Base-by-base conservation (phyloP, 2,329 filamentous ascomycete genomes). In the Trichoderma gracile region DNA sequence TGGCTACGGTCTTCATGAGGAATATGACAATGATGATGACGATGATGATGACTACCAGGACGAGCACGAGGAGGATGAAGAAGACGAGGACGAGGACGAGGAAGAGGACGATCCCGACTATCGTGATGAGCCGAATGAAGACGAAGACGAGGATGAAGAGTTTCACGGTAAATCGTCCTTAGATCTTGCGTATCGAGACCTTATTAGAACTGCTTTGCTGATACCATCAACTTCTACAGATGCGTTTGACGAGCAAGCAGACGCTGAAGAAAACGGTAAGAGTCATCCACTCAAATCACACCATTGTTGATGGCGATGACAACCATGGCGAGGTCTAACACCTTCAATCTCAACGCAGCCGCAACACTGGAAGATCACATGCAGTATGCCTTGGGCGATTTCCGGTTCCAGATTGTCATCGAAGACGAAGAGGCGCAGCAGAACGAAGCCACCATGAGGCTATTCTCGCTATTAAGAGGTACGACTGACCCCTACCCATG, bases 381-480 rank as follows among this genome's bases (percentile, higher is more conserved):
- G 33, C 23, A 43, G 14, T 53, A 61, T 19, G 47, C 17, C 40
- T 53, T 61, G n/a, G 58, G 58, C 5, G 74, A 73, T 2, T 52
- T 65, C 33, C 56, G 47, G 33, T 67, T 67, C 38, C 61, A 49
- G 30, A 58, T 67, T 23, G 53, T 65, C 33, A 49, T 62, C 3
- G 68, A 61, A 25, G 64, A 66, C 8, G 70, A 71, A 9, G 67
- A 71, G 42, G 68, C 71, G 38, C 40, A 42, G 10, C 67, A 57
- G 33, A 62, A 66, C 43, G 43, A 53, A 7, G 60, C 61, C 12
- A 49, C 79, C 21, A 73, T 78, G 3, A 75, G 78, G 19, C 77
- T 78, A 14, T 56, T 77, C 33, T 67, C 71, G 10, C 63, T 77
- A 14, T 64, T 76, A 30, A 66, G 73, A 71, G 72, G 76, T 77